Conservation (phyloP, 1,139 yeast species). For the Yarrowia galli region DNA sequence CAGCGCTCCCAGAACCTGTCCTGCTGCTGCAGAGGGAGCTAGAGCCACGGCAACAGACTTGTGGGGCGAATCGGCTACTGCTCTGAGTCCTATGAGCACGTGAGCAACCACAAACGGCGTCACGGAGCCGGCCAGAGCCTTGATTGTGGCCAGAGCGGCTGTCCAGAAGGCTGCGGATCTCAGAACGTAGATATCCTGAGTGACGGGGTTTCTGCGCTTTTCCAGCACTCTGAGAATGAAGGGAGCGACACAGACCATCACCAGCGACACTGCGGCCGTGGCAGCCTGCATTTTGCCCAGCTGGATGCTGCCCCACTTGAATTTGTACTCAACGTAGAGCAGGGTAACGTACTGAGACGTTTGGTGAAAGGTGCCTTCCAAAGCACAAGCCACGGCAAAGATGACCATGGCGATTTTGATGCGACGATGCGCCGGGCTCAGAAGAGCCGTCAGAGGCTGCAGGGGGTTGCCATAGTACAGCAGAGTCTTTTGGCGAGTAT, state of each 20-base stretch:
- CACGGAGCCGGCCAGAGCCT: slow-evolving; percentile 15
- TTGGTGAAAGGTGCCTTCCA: slow-evolving; percentile 27
- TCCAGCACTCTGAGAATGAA: slow-evolving; percentile 4
- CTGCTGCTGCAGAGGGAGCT: slow-evolving; percentile 26
- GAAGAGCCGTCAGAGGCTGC: background rate
- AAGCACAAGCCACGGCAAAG: slow-evolving; percentile 19
- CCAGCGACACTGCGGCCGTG: background rate
- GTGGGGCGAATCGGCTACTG: slow-evolving; percentile 18
- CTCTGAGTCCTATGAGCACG: slow-evolving; percentile 18
- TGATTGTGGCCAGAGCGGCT: slow-evolving; percentile 3
- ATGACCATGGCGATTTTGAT: slow-evolving; percentile 31
- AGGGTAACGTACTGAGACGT: slow-evolving; percentile 11
- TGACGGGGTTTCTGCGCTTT: slow-evolving; percentile 19
- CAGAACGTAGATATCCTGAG: slow-evolving; percentile 23
- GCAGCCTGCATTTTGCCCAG: slow-evolving; percentile 9
- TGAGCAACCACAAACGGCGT: slow-evolving; percentile 17
- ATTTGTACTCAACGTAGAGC: slow-evolving; percentile 3
- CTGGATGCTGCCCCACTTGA: slow-evolving; percentile 17
- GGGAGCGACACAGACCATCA: slow-evolving; percentile 3
- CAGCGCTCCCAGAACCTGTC: slow-evolving; percentile 26
- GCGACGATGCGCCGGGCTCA: slow-evolving; percentile 13
- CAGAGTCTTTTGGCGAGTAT: background rate
- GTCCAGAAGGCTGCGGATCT: slow-evolving; percentile 15
- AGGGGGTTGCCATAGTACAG: slow-evolving; percentile 17
- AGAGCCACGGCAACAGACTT: slow-evolving; percentile 27